Evolutionary conservation across 441 rosid genomes (phyloP).

Genomic region (Syzygium syzygioides): DNA sequence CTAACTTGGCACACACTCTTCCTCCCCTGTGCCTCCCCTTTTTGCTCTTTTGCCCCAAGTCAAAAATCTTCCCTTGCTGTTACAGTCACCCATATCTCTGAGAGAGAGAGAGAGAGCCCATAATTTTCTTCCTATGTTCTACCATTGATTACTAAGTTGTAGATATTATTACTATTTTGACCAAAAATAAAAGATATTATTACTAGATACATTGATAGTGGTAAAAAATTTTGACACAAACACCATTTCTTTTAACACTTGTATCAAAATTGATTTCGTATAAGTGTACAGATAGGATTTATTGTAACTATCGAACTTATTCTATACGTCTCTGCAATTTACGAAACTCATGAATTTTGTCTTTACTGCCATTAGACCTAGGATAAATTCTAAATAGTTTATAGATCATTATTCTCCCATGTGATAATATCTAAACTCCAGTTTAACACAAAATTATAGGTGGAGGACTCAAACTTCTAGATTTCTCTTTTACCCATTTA

Average conservation of each 20-base stretch:
- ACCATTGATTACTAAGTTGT: background rate
- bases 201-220: background rate
- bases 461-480: background rate
- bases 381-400: background rate
- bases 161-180: background rate
- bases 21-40: background rate
- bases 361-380: background rate
- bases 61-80: background rate
- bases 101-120: background rate
- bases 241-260: background rate
- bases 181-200: background rate
- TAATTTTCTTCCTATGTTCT: background rate
- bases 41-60: background rate
- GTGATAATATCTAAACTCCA: background rate
- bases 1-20: background rate
- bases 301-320: background rate
- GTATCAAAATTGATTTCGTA: background rate
- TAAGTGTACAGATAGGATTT: rapidly evolving
- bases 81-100: background rate
- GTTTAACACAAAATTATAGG: background rate
- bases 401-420: background rate
- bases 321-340: background rate
- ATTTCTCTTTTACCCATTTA: background rate
- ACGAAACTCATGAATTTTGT: rapidly evolving
- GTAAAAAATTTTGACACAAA: background rate